These are phyloP conservation scores for Patellifolia procumbens DNA, from an alignment of 179 eudicot species.

Conservation along the genomic window DNA sequence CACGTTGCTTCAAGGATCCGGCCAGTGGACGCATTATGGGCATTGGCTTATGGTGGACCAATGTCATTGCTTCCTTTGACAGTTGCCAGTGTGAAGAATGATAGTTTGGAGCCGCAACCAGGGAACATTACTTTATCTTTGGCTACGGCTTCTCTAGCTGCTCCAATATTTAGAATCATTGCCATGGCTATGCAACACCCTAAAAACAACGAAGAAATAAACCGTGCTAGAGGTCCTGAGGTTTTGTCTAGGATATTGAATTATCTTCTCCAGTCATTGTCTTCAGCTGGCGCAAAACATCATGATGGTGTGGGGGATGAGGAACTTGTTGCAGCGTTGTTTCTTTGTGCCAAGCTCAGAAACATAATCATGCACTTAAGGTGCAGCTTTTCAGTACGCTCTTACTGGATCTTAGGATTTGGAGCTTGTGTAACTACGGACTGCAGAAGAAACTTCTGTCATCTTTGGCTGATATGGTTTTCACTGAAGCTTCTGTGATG, in stretches of 20 bases:
- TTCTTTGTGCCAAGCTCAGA: conserved; percentile 88
- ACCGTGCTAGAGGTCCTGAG: conserved; percentile 84
- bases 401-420: conserved; percentile 79
- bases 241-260: conserved; percentile 79
- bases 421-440: conserved; percentile 97
- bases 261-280: conserved; percentile 71
- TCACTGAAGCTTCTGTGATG: conserved; percentile 92
- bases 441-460: conserved; percentile 94
- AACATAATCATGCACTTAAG: conserved; percentile 75
- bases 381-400: conserved; percentile 94
- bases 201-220: conserved; percentile 83
- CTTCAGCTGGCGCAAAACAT: conserved; percentile 63
- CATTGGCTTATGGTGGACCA: conserved; percentile 96
- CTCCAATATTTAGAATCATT: conserved; percentile 93
- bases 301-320: conserved; percentile 80
- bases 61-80: conserved; percentile 87
- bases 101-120: conserved; percentile 72
- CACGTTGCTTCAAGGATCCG: conserved; percentile 93
- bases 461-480: conserved; percentile 97
- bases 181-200: conserved; percentile 89
- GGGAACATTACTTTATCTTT: conserved; percentile 60
- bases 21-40: conserved; percentile 94
- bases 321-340: conserved; percentile 97
- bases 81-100: conserved; percentile 67
- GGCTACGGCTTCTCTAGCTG: conserved; percentile 80